phyloP scores from a whole-genome alignment of 2,329 filamentous ascomycete species.

The Monosporascus sp. region DNA sequence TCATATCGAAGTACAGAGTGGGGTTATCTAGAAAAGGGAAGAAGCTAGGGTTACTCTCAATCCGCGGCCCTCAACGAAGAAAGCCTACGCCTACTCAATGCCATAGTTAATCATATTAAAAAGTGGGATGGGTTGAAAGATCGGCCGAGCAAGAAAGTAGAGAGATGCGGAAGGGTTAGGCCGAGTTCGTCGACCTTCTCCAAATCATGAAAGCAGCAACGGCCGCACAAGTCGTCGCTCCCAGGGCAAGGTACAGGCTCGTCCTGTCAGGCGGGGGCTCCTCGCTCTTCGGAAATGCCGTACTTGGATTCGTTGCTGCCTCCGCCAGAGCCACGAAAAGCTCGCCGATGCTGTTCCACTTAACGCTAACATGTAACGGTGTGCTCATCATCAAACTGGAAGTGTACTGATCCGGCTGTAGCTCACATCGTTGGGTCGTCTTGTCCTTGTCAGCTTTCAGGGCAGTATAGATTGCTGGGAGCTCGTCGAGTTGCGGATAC shows the following conservation, averaged over 20 bases:
- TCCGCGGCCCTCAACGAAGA: too few species aligned
- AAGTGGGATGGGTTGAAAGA: neutral
- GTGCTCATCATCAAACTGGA: slow-evolving; percentile 80
- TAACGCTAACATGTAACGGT: slow-evolving; percentile 89
- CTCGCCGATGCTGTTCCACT: slow-evolving; percentile 90
- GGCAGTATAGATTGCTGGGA: slow-evolving; percentile 88
- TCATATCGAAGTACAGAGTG: too few species aligned
- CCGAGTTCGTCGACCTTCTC: slow-evolving; percentile 50
- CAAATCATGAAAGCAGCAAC: slow-evolving; percentile 63
- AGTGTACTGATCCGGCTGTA: slow-evolving; percentile 90
- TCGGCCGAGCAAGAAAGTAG: neutral
- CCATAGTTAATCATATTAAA: slow-evolving; percentile 5
- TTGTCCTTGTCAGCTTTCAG: slow-evolving; percentile 95
- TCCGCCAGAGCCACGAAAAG: slow-evolving; percentile 90
- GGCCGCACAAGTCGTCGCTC: slow-evolving; percentile 62
- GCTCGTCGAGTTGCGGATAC: slow-evolving; percentile 78
- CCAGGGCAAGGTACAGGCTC: slow-evolving; percentile 78
- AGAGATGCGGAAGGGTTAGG: slow-evolving; percentile 8
- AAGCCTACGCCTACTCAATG: too few species aligned
- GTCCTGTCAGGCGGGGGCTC: slow-evolving; percentile 81
- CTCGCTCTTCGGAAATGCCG: slow-evolving; percentile 83
- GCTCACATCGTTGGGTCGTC: slow-evolving; percentile 87
- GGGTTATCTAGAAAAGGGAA: too few species aligned
- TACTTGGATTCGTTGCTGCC: slow-evolving; percentile 82
- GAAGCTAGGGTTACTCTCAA: too few species aligned